phyloP scores from a whole-genome alignment of 2,329 filamentous ascomycete genomes.

The Fusarium sp. region DNA sequence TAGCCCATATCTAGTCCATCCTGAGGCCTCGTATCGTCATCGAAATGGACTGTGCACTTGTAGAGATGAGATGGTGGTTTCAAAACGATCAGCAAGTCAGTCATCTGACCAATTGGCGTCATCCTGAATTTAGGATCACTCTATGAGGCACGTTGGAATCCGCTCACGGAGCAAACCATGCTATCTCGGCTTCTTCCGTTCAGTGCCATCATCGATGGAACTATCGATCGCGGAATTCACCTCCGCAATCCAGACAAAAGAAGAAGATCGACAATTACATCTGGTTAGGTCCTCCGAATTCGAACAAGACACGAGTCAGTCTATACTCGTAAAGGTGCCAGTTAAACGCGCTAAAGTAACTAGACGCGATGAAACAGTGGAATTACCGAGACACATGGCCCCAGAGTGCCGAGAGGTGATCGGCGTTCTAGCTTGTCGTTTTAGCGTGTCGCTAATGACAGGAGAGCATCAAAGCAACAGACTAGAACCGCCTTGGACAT shows the following conservation, averaged over 20 bases:
- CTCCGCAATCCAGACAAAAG: not conserved
- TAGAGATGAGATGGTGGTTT: not conserved
- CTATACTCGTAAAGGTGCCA: not conserved
- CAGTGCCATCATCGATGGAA: not conserved
- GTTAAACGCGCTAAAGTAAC: not conserved
- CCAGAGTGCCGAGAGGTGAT: not conserved
- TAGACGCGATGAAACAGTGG: not conserved
- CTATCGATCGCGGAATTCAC: not conserved
- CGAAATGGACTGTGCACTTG: not conserved
- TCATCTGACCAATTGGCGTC: not conserved
- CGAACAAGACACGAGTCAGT: not conserved
- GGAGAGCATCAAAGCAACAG: not conserved
- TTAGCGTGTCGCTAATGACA: not conserved
- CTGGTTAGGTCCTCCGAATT: not conserved
- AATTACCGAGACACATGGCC: not conserved
- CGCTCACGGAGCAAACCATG: not conserved
- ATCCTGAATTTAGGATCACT: not conserved
- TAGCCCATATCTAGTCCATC: not conserved
- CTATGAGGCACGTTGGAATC: too few species aligned
- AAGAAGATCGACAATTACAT: not conserved
- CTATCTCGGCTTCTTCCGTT: not conserved
- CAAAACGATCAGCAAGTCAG: not conserved
- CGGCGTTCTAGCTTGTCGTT: not conserved
- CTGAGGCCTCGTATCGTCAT: not conserved
- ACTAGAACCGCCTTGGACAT: not conserved